Conservation (phyloP, 768 basidiomycete genomes). For the Podaxis mareebaensis region DNA sequence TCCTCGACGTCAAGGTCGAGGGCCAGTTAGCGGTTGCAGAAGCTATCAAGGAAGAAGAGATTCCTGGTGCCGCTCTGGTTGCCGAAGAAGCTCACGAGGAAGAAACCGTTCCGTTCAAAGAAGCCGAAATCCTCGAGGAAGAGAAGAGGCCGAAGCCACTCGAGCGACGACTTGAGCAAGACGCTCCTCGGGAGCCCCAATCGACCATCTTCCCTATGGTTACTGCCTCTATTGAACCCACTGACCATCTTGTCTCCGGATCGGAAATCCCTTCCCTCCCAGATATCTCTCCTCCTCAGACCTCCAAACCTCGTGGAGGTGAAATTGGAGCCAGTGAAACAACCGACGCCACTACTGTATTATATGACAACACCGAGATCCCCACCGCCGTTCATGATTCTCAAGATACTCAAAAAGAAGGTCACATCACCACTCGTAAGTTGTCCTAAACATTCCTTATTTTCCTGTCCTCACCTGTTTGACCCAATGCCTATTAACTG, state of each 20-base stretch:
- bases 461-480: neutral
- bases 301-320: neutral
- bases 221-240: neutral
- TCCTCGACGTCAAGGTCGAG: constrained; percentile 16
- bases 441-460: neutral
- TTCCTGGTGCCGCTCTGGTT: constrained; percentile 15
- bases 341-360: neutral
- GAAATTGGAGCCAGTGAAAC: neutral
- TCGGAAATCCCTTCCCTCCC: neutral
- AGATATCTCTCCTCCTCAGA: neutral
- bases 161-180: neutral
- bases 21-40: constrained; percentile 19
- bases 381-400: neutral
- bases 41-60: constrained; percentile 21
- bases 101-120: neutral
- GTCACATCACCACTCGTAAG: neutral
- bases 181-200: neutral
- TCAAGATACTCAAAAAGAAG: neutral
- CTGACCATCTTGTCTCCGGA: neutral
- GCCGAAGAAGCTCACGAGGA: constrained; percentile 9
- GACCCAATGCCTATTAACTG: neutral
- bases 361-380: neutral
- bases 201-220: neutral
- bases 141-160: too few relatives aligned
- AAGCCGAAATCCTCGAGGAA: neutral